phyloP scores from a whole-genome alignment of 2,329 filamentous ascomycete genomes.

The Pyrenochaeta sp. region DNA sequence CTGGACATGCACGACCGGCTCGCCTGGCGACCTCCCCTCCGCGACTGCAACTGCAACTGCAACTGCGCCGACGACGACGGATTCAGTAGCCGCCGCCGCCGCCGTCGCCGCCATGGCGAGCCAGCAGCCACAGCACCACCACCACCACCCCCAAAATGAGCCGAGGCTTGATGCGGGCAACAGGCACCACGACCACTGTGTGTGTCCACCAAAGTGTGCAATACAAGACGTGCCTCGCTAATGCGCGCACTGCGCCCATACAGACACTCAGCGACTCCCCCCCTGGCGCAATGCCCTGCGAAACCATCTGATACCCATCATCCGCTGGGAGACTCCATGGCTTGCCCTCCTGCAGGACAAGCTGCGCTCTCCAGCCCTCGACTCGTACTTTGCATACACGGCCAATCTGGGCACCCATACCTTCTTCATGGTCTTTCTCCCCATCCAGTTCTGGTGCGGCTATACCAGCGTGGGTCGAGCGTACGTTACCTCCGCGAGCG shows the following conservation, averaged over 20 bases:
- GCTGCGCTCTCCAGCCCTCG: conserved; percentile 82
- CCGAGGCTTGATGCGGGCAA: conserved; percentile 73
- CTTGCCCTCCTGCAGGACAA: conserved; percentile 84
- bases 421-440: conserved; percentile 96
- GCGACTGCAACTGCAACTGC: conserved; percentile 17
- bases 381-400: conserved; percentile 96
- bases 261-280: conserved; percentile 85
- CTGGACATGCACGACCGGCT: conserved; percentile 24
- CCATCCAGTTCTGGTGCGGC: conserved; percentile 96
- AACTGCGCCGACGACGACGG: too few species aligned
- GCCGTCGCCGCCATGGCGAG: conserved; percentile 7
- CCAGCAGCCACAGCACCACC: neutral
- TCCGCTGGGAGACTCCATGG: conserved; percentile 95
- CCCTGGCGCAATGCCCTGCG: conserved; percentile 88
- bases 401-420: conserved; percentile 97
- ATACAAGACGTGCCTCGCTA: conserved; percentile 21
- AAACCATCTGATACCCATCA: conserved; percentile 81
- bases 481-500: conserved; percentile 61
- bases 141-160: conserved; percentile 17
- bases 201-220: conserved; percentile 26
- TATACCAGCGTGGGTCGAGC: conserved; percentile 85
- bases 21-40: conserved; percentile 12
- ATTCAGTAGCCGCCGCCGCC: neutral
- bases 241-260: conserved; percentile 21
- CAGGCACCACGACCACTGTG: conserved; percentile 73